Conservation (phyloP, 176 grass and related monocot genomes). For the Carex pumila region DNA sequence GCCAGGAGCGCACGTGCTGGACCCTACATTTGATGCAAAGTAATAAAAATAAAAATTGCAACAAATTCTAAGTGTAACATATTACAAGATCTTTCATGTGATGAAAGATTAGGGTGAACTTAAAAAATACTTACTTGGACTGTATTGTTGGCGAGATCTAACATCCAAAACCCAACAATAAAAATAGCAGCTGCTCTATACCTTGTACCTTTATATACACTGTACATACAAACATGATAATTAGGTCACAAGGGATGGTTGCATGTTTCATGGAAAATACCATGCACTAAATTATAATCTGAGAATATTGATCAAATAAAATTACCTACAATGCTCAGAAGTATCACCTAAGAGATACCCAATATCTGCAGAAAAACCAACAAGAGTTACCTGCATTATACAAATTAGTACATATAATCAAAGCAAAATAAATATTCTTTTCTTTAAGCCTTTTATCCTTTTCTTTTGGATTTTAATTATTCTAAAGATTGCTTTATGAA, state of each 20-base stretch:
- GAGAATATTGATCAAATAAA: constrained; percentile 5
- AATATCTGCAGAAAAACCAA: constrained; percentile 99
- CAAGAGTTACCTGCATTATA: constrained; percentile 78
- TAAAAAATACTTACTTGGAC: constrained; percentile 67
- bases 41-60: neutral
- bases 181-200: constrained; percentile 77
- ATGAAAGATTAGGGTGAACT: constrained; percentile 4
- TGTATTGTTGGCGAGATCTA: constrained; percentile 98
- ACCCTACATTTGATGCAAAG: constrained; percentile 40
- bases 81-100: neutral
- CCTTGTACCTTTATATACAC: constrained; percentile 79
- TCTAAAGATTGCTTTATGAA: neutral
- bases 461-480: neutral
- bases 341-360: constrained; percentile 93
- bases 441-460: neutral
- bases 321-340: constrained; percentile 76
- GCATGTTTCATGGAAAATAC: neutral
- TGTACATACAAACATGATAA: constrained; percentile 23
- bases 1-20: constrained; percentile 88
- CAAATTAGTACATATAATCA: constrained; percentile 24
- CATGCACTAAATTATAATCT: neutral
- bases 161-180: constrained; percentile 93
- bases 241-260: neutral
- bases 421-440: constrained; percentile 7
- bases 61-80: neutral